Conservation (phyloP, 495 filamentous ascomycete species). For the Talaromyces adpressus region DNA sequence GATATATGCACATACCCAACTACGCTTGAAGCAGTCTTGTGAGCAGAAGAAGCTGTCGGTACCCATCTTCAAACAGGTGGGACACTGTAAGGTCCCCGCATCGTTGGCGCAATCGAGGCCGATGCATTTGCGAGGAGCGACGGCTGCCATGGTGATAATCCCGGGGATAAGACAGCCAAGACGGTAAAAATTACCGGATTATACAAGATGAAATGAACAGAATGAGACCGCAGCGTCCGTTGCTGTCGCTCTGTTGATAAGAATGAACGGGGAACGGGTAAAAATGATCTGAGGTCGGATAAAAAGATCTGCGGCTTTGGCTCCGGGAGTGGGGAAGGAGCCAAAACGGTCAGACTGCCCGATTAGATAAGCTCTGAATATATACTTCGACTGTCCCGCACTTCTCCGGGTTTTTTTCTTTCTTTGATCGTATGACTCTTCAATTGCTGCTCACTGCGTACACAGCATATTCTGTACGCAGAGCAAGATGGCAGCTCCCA, state of each 20-base stretch:
- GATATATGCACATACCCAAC: slow-evolving; percentile 66
- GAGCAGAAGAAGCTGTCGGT: slow-evolving; percentile 95
- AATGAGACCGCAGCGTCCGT: not conserved
- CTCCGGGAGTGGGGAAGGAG: too few species aligned
- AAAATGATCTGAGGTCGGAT: not conserved
- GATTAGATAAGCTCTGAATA: slow-evolving; percentile 5
- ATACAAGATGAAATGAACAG: not conserved
- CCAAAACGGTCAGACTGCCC: not conserved
- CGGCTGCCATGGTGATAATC: slow-evolving; percentile 12
- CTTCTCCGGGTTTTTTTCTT: not conserved
- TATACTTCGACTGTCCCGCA: not conserved
- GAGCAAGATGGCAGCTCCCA: not conserved
- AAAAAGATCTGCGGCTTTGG: not conserved
- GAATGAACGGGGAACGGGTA: not conserved
- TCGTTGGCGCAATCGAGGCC: slow-evolving; percentile 79
- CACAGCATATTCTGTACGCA: not conserved
- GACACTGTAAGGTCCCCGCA: slow-evolving; percentile 80
- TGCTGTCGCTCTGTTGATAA: not conserved
- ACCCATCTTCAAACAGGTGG: slow-evolving; percentile 83
- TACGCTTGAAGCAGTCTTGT: slow-evolving; percentile 97
- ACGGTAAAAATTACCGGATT: not conserved
- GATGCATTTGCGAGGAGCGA: slow-evolving; percentile 61
- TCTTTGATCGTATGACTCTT: not conserved
- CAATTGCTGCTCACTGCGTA: not conserved
- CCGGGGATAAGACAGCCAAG: not conserved